phyloP scores from a whole-genome alignment of 306 rosid genomes.

The Cyclanthera cordifolia region DNA sequence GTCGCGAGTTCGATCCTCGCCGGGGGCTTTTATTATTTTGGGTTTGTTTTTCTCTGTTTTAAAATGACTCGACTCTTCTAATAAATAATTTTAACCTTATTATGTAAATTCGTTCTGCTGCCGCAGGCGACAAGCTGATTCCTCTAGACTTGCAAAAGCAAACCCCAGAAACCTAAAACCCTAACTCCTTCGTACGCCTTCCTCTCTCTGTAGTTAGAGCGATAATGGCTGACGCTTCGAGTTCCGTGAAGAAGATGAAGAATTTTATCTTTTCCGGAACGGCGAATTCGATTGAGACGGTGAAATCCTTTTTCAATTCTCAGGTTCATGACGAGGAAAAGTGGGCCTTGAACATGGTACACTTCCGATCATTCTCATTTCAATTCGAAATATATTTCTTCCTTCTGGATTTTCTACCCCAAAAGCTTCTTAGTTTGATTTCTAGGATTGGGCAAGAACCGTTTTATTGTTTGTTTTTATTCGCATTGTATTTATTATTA shows the following conservation, averaged over 20 bases:
- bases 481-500: too few relatives aligned
- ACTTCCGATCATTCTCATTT: background rate
- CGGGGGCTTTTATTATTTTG: constrained; percentile 7
- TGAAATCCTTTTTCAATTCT: constrained; percentile 42
- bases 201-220: background rate
- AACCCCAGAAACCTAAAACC: constrained; percentile 32
- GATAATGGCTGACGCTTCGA: constrained; percentile 45
- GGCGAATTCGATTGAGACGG: constrained; percentile 33
- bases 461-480: too few relatives aligned
- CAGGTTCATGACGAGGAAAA: constrained; percentile 65
- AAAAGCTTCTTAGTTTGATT: background rate
- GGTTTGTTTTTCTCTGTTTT: background rate
- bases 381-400: background rate
- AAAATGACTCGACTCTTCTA: background rate
- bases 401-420: background rate
- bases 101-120: background rate
- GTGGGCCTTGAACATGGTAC: constrained; percentile 74
- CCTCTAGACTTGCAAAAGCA: background rate
- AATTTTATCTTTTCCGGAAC: constrained; percentile 28
- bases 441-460: background rate
- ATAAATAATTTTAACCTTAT: too few relatives aligned
- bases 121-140: background rate
- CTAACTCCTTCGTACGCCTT: constrained; percentile 6
- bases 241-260: constrained; percentile 50
- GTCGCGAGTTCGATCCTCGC: constrained; percentile 21